Conservation (phyloP, 192 early-diverging fungal species). For the Neocallimastix lanati region DNA sequence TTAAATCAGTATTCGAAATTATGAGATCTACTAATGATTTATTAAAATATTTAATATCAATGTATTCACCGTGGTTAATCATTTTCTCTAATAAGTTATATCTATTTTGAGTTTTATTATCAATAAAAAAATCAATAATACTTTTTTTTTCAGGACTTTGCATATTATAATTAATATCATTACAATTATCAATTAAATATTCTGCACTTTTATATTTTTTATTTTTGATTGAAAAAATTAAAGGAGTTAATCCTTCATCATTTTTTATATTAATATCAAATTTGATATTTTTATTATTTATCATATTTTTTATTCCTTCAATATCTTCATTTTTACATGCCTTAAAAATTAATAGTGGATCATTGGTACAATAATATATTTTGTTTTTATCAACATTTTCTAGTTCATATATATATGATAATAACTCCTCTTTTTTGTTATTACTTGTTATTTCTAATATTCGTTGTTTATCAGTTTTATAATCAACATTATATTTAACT, state of each 20-base stretch:
- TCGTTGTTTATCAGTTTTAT: background rate
- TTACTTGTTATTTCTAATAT: background rate
- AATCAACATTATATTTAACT: background rate
- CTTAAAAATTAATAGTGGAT: background rate
- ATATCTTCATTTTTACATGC: background rate
- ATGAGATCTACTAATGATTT: background rate
- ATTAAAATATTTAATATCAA: background rate
- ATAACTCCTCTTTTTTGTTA: background rate
- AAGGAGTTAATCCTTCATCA: background rate
- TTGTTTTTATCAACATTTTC: background rate
- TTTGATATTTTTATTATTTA: background rate
- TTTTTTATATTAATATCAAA: background rate
- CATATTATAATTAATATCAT: no score
- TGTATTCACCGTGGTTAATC: background rate
- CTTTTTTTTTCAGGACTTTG: no score
- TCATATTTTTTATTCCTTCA: background rate
- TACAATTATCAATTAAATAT: background rate
- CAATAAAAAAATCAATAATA: background rate
- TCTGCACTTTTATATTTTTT: background rate
- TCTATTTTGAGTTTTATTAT: background rate
- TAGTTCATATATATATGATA: background rate
- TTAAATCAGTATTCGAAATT: background rate
- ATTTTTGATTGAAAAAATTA: background rate
- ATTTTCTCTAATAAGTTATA: background rate
- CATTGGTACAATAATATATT: background rate